phyloP scores from a whole-genome alignment of 164 flowering plant species.

The Vitis labrusca region DNA sequence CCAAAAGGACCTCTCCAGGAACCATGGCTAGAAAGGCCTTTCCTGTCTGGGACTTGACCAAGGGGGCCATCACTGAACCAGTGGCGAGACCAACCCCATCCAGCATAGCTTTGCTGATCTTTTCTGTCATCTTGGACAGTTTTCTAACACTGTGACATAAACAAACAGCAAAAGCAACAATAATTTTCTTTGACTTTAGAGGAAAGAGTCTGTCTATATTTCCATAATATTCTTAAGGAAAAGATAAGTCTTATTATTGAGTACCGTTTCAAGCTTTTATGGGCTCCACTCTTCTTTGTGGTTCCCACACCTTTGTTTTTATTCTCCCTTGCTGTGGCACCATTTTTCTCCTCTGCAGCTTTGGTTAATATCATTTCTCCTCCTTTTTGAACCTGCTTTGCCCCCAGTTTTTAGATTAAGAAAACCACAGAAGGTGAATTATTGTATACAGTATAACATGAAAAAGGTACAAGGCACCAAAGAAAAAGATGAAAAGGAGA shows the following conservation, averaged over 20 bases:
- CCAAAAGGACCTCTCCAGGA: constrained; percentile 87
- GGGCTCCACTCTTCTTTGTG: constrained; percentile 39
- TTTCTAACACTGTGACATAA: constrained; percentile 53
- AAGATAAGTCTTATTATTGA: background rate
- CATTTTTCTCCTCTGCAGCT: constrained; percentile 32
- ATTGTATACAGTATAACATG: no score
- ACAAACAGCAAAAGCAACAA: background rate
- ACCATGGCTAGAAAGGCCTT: constrained; percentile 56
- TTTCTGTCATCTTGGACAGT: constrained; percentile 79
- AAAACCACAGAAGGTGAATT: no score
- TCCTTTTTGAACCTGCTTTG: constrained; percentile 69
- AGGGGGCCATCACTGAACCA: constrained; percentile 60
- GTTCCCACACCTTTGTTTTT: constrained; percentile 19
- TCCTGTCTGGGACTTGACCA: constrained; percentile 71
- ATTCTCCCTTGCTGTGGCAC: constrained; percentile 4
- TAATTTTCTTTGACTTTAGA: background rate
- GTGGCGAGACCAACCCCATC: constrained; percentile 54
- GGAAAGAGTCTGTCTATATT: no score
- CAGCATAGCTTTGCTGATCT: constrained; percentile 68
- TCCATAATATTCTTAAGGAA: no score
- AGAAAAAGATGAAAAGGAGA: no score
- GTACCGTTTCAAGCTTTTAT: constrained; percentile 69
- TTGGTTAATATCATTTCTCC: constrained; percentile 55
- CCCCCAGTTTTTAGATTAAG: background rate
- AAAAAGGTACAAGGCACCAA: no score